Base-by-base conservation (phyloP, 257 asterid genomes). In the Nyctanthes arbortristis region DNA sequence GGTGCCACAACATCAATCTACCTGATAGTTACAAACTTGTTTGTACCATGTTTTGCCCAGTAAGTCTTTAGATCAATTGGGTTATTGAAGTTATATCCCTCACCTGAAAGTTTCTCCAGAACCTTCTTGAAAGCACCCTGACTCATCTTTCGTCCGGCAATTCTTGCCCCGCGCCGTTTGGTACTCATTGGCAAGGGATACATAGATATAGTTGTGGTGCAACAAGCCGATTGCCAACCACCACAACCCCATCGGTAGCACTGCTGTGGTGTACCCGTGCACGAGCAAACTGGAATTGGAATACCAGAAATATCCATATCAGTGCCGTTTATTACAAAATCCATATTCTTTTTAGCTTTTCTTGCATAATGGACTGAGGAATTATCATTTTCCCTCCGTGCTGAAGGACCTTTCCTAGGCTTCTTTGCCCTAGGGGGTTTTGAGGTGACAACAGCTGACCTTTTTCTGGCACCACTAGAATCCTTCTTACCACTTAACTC, bases 201-300 rank as follows among this genome's bases (percentile, higher is more conserved):
- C 94, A 85, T 87, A 0, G 97, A 90, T 75, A 93, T 87, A 29
- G 93, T 88, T 0, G 97, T 90, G 69, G 98, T 93, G 77, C 98
- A 93, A 63, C 98, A 93, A 5, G 98, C 98, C 0, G 97, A 90
- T 72, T 93, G 98, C 98, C 98, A 93, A n/a, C 98, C 98, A 49
- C 98, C 98, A 62, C 90, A 90, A 0, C 98, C 98, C 98, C 98
- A 93, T 70, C 98, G 84, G 55, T 93, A 93, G 36, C 98, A 93
- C 73, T 93, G 99, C 84, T 89, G 99, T 24, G 95, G 86, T 25
- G 89, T 61, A 12, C 97, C 97, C 0, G 99, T 93, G 40, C 99
- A 93, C 12, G 99, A 84, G 77, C 99, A 93, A 61, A 91, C 93
- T 1, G 99, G 99, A 14, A 91, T 89, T 0, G 99, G 96, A 66